Evolutionary conservation across 331 rosid genomes (phyloP), one percentile per base, ranked within the genome.

Genomic region (Phaseolus coccineus): DNA sequence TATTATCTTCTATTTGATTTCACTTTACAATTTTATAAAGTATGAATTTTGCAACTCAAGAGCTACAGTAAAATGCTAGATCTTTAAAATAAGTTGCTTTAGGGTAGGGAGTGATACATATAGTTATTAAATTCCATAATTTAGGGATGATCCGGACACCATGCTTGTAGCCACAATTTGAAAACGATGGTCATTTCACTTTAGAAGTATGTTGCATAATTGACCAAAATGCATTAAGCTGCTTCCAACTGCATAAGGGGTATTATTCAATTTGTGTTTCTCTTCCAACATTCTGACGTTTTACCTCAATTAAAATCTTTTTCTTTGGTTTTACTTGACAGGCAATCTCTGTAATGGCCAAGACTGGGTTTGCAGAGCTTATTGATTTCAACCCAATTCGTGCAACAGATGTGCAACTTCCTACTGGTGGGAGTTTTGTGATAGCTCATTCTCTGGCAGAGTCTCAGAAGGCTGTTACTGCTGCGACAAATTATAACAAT

Each of bases 261-360:
- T 33, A 57, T 66, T 15, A 50, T 65, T 66, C 67, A 50, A 53
- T 40, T n/a, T 63, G 12, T 71, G 10, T 40, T 76, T 14, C 73
- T 72, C 59, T 65, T 14, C 6, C 51, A 80, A 14, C 37, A 48
- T 72, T 80, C 78, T 72, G 50, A 64, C 66, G 65, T 50, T 25
- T 40, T n/a, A 9, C 67, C 40, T 75, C 42, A 40, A 58, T 42
- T 42, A 16, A 19, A 22, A 14, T 16, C 40, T 30, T 35, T 33
- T 37, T 59, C 5, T 61, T 79, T 61, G 73, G 48, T 77, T 82
- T 77, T 48, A 42, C 71, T 67, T 71, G 78, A 64, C 93, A 95
- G 99, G 99, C 99, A 78, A 96, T 96, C 68, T 96, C 99, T 55
- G 91, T 93, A 37, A 96, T 96, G 99, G 99, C 98, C 58, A 93